Base-by-base conservation (phyloP, 345 rosid genomes). In the Citrus australasica region DNA sequence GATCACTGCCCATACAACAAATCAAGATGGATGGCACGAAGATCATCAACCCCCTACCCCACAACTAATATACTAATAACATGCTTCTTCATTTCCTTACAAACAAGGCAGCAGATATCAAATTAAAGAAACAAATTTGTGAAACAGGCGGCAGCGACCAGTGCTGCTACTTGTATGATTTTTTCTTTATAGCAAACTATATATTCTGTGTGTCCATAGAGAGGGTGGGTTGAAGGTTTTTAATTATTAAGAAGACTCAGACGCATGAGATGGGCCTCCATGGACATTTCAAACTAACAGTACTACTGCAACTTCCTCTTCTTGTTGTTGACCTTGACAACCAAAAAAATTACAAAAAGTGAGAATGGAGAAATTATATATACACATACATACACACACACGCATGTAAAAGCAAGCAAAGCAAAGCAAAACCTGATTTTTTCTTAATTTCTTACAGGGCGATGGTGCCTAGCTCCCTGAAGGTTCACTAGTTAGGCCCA, bases 401-500 rank as follows among this genome's bases (percentile, higher is more conserved):
- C 33, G 4, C 33, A 38, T 38, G 8, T 8, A 38, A 38, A 38
- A 38, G 42, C 7, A 2, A 38, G 9, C 42, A 78, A 9, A 3
- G 6, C 25, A n/a, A 14, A 9, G 17, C 17, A 38, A 8, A 42
- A 51, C 27, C 69, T 16, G 74, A 69, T 83, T 65, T 53, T 53
- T 37, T 78, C 69, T 66, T 46, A 46, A 46, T 46, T 37, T 78
- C 69, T 46, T 58, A 32, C 40, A 48, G 51, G 17, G 55, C 17
- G 68, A 46, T 16, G 14, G 51, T 13, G 51, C 17, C 51, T 46
- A 13, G 74, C 40, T 73, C 82, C 84, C 84, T 27, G 69, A 87
- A 87, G 78, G 81, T 85, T 83, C 85, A 61, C 75, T 30, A 67
- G 81, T 73, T 75, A 42, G 86, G 80, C 74, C 3, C 51, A 46